Base-by-base conservation (phyloP, 2,329 filamentous ascomycete species). In the Nakataea oryzae region DNA sequence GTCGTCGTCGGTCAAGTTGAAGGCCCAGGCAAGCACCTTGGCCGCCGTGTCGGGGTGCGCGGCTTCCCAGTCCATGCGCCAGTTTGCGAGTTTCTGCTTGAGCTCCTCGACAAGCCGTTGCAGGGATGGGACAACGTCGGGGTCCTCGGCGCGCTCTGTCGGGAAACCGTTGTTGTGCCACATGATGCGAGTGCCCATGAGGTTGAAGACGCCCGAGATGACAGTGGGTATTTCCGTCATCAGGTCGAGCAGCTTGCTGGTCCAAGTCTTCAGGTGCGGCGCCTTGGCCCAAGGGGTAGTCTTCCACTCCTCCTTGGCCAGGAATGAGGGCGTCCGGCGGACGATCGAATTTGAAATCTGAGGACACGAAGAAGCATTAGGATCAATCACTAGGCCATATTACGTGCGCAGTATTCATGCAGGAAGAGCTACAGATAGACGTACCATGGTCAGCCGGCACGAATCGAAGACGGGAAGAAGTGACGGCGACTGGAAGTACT, bases 381-480 rank as follows among this genome's bases (percentile, higher is more conserved):
- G 24, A 50, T 9, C 41, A 50, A 50, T 17, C 21, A 50, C 24
- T 1, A n/a, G n/a, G n/a, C n/a, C n/a, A n/a, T n/a, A n/a, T n/a
- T n/a, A n/a, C n/a, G n/a, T n/a, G n/a, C n/a, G n/a, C n/a, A n/a
- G n/a, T n/a, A n/a, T n/a, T n/a, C n/a, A n/a, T n/a, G n/a, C n/a
- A n/a, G n/a, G n/a, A n/a, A n/a, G 6, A 27, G 27, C 29, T 29
- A 17, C 12, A 14, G 13, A 14, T 5, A 9, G 27, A 34, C 62
- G 3, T 62, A 68, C 67, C 57, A 69, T 60, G 2, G 68, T 63
- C 55, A 67, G 64, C n/a, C 69, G 67, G 41, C 66, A 65, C 12
- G 68, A 67, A 47, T 68, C 66, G 60, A 69, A 70, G 2, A 69
- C 61, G 29, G 68, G 67, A 26, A 70, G 61, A 27, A 70, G 61